These are phyloP conservation scores for Baorangia bicolor DNA, from an alignment of 768 basidiomycete genomes.

Conservation along the genomic window DNA sequence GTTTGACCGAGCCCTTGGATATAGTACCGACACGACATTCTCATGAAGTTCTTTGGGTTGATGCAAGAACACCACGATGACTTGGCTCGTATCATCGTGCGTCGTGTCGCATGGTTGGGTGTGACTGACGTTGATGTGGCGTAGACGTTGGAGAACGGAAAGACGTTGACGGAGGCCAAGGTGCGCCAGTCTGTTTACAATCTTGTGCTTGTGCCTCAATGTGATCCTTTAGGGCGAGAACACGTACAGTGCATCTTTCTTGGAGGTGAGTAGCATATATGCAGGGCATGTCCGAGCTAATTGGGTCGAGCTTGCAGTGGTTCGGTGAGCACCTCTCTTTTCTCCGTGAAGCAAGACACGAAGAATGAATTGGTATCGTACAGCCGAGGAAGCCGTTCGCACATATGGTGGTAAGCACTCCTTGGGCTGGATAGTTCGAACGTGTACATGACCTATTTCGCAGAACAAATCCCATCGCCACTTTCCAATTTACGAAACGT, in stretches of 20 bases:
- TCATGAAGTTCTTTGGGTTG: constrained; percentile 74
- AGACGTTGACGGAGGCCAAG: constrained; percentile 81
- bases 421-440: not conserved
- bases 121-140: constrained; percentile 8
- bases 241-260: constrained; percentile 78
- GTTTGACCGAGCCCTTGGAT: not conserved
- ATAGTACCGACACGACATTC: constrained; percentile 78
- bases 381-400: constrained; percentile 90
- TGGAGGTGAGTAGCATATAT: constrained; percentile 56
- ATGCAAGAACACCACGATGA: constrained; percentile 88
- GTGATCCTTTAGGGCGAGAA: constrained; percentile 63
- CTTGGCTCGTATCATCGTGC: constrained; percentile 79
- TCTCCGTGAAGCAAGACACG: not conserved
- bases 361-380: constrained; percentile 5
- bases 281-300: not conserved
- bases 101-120: constrained; percentile 25
- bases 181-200: constrained; percentile 34
- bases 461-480: constrained; percentile 82
- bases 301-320: constrained; percentile 52
- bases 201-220: not conserved
- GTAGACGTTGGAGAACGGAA: constrained; percentile 95
- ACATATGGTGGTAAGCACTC: constrained; percentile 74
- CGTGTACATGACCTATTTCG: not conserved
- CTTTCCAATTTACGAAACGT: constrained; percentile 72
- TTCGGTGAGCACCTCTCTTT: constrained; percentile 51